Evolutionary conservation across 495 filamentous ascomycete genomes (phyloP).

Genomic region (Penicillium daleae): DNA sequence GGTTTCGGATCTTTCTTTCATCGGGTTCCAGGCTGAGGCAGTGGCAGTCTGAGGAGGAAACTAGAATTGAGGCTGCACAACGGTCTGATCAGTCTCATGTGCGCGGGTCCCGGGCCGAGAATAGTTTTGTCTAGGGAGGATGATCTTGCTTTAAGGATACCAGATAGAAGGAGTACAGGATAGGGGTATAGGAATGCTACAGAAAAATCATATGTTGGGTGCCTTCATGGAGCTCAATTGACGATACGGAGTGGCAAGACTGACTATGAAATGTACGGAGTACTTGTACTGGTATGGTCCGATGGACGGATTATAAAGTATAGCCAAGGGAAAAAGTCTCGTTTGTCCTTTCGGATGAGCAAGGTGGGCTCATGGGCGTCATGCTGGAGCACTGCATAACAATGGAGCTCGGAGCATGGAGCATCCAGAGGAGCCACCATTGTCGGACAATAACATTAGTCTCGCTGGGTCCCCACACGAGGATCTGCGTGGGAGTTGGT

Average conservation of each 20-base stretch:
- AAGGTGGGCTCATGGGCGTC: not conserved
- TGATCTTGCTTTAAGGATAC: not conserved
- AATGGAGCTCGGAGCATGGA: not conserved
- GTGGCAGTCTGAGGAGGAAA: slow-evolving; percentile 8
- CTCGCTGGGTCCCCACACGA: slow-evolving; percentile 14
- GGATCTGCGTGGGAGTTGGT: slow-evolving; percentile 15
- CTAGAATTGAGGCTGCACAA: slow-evolving; percentile 8
- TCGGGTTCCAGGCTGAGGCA: slow-evolving; percentile 25
- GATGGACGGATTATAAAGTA: too few species aligned
- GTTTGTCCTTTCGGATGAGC: not conserved
- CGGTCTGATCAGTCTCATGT: not conserved
- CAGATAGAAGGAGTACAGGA: not conserved
- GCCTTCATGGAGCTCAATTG: not conserved
- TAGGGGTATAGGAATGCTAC: not conserved
- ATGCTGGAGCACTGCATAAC: not conserved
- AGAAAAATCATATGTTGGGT: not conserved
- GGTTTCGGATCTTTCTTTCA: slow-evolving; percentile 11
- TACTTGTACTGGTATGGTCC: too few species aligned
- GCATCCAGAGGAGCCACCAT: not conserved
- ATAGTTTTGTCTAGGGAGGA: not conserved
- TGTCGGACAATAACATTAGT: slow-evolving; percentile 25
- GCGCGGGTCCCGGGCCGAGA: not conserved
- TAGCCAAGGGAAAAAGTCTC: not conserved
- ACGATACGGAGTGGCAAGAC: too few species aligned
- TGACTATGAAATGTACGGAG: not conserved